Conservation (phyloP, 768 basidiomycete genomes). For the Tephrocybe sp. region DNA sequence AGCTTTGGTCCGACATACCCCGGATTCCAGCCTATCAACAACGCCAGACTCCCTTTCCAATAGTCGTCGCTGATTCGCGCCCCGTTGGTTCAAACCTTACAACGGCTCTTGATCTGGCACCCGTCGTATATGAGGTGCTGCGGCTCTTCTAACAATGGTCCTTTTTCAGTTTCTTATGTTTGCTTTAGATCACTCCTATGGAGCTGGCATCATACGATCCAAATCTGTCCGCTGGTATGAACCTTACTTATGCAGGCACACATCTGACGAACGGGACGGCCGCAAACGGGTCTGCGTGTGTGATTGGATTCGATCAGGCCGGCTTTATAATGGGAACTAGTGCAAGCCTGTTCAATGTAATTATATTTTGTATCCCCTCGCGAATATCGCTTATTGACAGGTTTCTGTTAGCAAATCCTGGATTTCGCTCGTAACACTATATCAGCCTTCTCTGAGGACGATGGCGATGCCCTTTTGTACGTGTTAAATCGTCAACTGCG, state of each 20-base stretch:
- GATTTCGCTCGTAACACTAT: constrained; percentile 44
- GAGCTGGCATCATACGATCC: constrained; percentile 79
- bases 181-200: constrained; percentile 50
- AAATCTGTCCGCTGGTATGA: constrained; percentile 64
- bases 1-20: constrained; percentile 62
- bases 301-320: constrained; percentile 71
- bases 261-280: constrained; percentile 55
- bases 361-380: constrained; percentile 4
- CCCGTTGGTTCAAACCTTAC: constrained; percentile 44
- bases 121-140: constrained; percentile 57
- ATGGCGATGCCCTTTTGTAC: constrained; percentile 42
- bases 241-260: constrained; percentile 63
- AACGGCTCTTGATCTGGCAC: constrained; percentile 33
- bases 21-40: constrained; percentile 48
- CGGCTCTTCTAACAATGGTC: neutral
- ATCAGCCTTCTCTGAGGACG: constrained; percentile 31
- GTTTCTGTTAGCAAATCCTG: constrained; percentile 42
- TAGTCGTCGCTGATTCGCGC: constrained; percentile 57
- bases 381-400: neutral
- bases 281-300: constrained; percentile 56
- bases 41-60: constrained; percentile 59
- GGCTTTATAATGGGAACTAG: constrained; percentile 76
- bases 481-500: constrained; percentile 46
- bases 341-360: constrained; percentile 64
- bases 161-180: neutral